phyloP scores from a whole-genome alignment of 2,329 filamentous ascomycete genomes.

The Didymella lethalis region DNA sequence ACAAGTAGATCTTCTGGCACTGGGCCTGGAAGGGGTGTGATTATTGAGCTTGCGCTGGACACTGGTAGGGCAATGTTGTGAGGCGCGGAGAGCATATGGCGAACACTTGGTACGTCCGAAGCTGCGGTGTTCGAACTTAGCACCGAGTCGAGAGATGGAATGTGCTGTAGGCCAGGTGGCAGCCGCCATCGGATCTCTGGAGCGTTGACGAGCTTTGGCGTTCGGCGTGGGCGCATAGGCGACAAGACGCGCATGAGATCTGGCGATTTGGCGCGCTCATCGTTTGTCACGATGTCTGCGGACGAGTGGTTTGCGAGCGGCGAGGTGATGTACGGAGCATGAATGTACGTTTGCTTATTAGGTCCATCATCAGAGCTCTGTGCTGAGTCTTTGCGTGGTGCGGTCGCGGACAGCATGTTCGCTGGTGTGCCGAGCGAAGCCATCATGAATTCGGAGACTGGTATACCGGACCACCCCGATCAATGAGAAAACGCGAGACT shows the following conservation, averaged over 20 bases:
- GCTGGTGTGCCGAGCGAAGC: background rate
- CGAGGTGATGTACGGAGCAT: background rate
- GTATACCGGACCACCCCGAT: background rate
- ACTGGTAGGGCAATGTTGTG: background rate
- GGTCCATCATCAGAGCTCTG: conserved; percentile 4
- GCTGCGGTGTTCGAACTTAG: background rate
- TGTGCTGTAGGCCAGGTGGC: background rate
- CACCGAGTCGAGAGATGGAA: conserved; percentile 6
- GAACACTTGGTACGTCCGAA: conserved; percentile 1
- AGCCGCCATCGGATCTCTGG: conserved; percentile 13
- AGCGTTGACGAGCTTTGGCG: conserved; percentile 16
- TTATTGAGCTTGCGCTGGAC: background rate
- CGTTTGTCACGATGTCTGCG: conserved; percentile 15
- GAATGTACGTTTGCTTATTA: background rate
- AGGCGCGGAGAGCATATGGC: background rate
- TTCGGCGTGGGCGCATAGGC: conserved; percentile 10
- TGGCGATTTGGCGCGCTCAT: conserved; percentile 8
- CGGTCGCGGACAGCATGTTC: background rate
- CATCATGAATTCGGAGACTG: background rate
- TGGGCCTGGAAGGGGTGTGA: background rate
- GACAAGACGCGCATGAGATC: conserved; percentile 7
- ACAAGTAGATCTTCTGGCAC: background rate
- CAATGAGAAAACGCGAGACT: no score
- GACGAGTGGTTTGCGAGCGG: background rate
- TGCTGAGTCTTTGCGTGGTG: conserved; percentile 7